Percentiles rank a stretch among this genome's conserved stretches.
Conservation (phyloP, 805 yeast species). For the Candida bentonensis region DNA sequence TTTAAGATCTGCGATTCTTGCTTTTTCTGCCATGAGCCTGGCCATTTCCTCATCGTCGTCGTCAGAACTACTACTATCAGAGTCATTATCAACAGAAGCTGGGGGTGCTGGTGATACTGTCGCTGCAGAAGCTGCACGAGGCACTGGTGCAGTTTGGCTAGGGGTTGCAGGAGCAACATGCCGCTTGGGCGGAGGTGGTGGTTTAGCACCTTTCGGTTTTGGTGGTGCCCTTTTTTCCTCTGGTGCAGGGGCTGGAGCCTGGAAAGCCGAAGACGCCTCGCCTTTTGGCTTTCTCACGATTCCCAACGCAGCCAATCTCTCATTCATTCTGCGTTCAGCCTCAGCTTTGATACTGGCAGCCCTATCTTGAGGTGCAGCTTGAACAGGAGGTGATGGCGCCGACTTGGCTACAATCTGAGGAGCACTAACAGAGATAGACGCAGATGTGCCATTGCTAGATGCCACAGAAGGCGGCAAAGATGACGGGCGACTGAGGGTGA, state of each 20-base stretch:
- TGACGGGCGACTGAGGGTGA: constrained; percentile 27
- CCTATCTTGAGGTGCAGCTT: constrained; percentile 46
- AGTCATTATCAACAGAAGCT: constrained; percentile 8
- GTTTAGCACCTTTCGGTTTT: constrained; percentile 4
- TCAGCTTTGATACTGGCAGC: constrained; percentile 74
- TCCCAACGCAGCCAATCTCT: constrained; percentile 69
- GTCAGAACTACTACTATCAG: constrained; percentile 18
- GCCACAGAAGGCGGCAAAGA: too few relatives aligned
- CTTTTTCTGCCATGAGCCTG: constrained; percentile 25
- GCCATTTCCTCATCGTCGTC: constrained; percentile 28
- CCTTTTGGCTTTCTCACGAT: constrained; percentile 25
- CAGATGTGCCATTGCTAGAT: not conserved
- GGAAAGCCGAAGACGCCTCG: constrained; percentile 8
- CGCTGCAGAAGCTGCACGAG: constrained; percentile 5
- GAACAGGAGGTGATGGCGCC: constrained; percentile 10
- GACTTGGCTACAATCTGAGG: constrained; percentile 9
- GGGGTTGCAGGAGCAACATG: constrained; percentile 4
- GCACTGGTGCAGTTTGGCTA: constrained; percentile 5
- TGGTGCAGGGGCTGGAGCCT: constrained; percentile 9
- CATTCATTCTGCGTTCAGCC: constrained; percentile 71
- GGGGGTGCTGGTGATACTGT: constrained; percentile 6
- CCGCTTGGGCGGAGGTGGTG: constrained; percentile 10
- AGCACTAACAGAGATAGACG: not conserved
- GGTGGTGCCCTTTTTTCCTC: not conserved
- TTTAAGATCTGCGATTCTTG: constrained; percentile 22